Conservation (phyloP, 306 rosid species). For the Pyrus communis region DNA sequence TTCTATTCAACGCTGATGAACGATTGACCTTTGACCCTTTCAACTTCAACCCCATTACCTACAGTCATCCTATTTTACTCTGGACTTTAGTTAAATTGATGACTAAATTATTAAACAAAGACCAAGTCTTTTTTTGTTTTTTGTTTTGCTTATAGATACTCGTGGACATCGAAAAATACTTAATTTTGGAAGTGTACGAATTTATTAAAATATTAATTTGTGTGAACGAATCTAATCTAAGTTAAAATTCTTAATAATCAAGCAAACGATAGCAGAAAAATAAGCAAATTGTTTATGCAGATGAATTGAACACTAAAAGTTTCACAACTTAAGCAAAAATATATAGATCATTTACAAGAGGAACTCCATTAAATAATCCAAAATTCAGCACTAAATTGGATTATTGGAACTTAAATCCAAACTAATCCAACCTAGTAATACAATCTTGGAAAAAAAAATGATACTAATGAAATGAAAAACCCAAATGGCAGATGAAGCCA, state of each 20-base stretch:
- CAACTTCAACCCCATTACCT: not conserved
- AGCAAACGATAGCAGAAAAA: not conserved
- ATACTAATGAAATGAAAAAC: not conserved
- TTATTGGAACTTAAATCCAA: not conserved
- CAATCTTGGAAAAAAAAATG: not conserved
- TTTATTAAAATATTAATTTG: too few relatives aligned
- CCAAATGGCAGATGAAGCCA: not conserved
- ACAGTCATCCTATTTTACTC: not conserved
- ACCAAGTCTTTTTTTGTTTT: too few relatives aligned
- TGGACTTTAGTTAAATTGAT: not conserved
- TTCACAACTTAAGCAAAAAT: not conserved
- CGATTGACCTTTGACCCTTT: slow-evolving; percentile 5
- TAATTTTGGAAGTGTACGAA: too few relatives aligned
- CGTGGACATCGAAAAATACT: not conserved
- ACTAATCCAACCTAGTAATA: not conserved
- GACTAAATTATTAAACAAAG: not conserved
- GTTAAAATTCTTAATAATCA: too few relatives aligned
- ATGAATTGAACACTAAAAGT: not conserved
- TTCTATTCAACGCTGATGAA: slow-evolving; percentile 1
- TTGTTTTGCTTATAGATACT: too few relatives aligned
- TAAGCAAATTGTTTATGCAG: not conserved
- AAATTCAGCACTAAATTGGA: not conserved
- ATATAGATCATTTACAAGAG: not conserved
- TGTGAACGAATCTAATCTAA: too few relatives aligned
- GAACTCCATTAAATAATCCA: not conserved